Evolutionary conservation across 306 rosid genomes (phyloP).

Genomic region (Boehmeria nivea): DNA sequence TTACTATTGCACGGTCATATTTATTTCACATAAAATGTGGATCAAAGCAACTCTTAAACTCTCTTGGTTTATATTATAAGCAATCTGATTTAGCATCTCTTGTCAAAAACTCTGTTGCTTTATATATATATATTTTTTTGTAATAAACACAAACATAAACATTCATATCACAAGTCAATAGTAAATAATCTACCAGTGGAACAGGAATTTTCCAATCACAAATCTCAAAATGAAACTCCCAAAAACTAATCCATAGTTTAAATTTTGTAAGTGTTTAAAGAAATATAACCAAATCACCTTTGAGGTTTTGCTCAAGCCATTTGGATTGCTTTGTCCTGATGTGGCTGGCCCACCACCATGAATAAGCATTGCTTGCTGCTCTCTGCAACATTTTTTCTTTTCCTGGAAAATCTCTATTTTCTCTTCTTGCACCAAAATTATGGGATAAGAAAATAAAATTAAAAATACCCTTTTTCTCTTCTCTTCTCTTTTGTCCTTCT

Average conservation of each 20-base stretch:
- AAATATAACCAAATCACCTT: slow-evolving; percentile 36
- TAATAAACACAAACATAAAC: no score
- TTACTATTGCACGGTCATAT: no score
- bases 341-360: slow-evolving; percentile 99
- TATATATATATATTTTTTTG: no score
- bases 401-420: neutral
- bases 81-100: no score
- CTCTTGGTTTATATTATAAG: no score
- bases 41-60: no score
- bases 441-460: neutral
- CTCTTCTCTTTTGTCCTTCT: slow-evolving; percentile 5
- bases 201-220: no score
- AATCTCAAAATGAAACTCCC: no score
- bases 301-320: slow-evolving; percentile 96
- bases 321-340: slow-evolving; percentile 97
- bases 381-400: slow-evolving; percentile 71
- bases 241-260: neutral
- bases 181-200: neutral
- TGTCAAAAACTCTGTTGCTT: no score
- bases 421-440: neutral
- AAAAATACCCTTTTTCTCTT: slow-evolving; percentile 14
- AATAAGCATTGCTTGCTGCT: slow-evolving; percentile 99
- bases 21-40: no score
- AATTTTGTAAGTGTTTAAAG: neutral
- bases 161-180: neutral